Evolutionary conservation across 2,329 filamentous ascomycete genomes (phyloP).

Genomic region (Botrytis galanthina): DNA sequence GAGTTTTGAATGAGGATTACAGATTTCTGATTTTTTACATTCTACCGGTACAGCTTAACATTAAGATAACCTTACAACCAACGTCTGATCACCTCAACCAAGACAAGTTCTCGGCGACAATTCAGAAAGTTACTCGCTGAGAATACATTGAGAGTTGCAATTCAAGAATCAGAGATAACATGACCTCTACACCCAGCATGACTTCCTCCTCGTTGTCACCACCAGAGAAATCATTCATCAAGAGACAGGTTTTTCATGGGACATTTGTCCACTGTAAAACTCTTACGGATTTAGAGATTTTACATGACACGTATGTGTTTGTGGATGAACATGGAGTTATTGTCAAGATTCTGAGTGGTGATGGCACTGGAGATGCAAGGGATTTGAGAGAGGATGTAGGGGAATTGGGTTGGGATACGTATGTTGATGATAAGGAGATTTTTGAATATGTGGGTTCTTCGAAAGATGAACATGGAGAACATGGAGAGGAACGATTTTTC

Average conservation of each 20-base stretch:
- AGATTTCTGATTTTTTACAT: neutral
- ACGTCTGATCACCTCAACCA: neutral
- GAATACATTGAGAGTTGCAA: neutral
- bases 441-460: conserved; percentile 16
- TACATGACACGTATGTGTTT: conserved; percentile 46
- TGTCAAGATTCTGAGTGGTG: conserved; percentile 35
- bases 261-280: conserved; percentile 58
- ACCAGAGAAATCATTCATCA: neutral
- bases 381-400: conserved; percentile 32
- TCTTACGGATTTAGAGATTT: conserved; percentile 49
- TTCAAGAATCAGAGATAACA: neutral
- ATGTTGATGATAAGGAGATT: conserved; percentile 11
- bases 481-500: conserved; percentile 65
- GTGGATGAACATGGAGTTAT: conserved; percentile 54
- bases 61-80: neutral
- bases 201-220: neutral
- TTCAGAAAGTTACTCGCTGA: neutral
- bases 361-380: conserved; percentile 37
- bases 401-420: conserved; percentile 38
- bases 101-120: neutral
- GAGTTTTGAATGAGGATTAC: neutral
- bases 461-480: conserved; percentile 30
- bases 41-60: neutral
- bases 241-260: conserved; percentile 52
- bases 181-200: neutral